phyloP scores from a whole-genome alignment of 345 rosid species.

The thale cress (Arabidopsis thaliana) region TAIR10.1 NC_003071.7:2166001-2166500 shows the following conservation, averaged over 20 bases:
- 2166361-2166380: too few species aligned
- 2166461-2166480: neutral
- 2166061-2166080: neutral
- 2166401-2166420: neutral
- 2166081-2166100: neutral
- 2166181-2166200: neutral
- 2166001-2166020: neutral
- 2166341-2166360: too few species aligned
- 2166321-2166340: too few species aligned
- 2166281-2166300: too few species aligned
- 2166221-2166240: too few species aligned
- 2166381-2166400: neutral
- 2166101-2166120: neutral
- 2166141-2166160: neutral
- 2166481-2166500: neutral
- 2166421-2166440: too few species aligned
- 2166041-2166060: neutral
- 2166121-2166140: neutral
- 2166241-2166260: too few species aligned
- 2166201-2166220: neutral
- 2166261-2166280: too few species aligned
- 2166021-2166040: neutral
- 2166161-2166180: neutral
- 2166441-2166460: too few species aligned
- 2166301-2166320: too few species aligned